A percentile compares a stretch with the other conserved stretches of the same genome.
phyloP scores from a whole-genome alignment of 2,329 filamentous ascomycete species.

The Botrytis elliptica region DNA sequence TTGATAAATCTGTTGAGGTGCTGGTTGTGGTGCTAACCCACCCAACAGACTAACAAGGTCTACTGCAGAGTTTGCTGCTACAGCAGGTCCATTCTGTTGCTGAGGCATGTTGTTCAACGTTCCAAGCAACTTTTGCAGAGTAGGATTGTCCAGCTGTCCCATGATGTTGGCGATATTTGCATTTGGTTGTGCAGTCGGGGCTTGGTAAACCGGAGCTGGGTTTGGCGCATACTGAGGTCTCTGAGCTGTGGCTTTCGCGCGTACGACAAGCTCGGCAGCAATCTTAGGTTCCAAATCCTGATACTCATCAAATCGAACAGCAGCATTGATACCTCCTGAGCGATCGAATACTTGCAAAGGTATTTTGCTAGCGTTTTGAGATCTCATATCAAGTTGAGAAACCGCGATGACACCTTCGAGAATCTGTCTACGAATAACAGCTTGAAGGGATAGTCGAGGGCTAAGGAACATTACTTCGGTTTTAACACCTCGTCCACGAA shows the following conservation, averaged over 20 bases:
- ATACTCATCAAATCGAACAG: conserved; percentile 82
- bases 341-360: conserved; percentile 84
- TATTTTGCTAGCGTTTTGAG: conserved; percentile 71
- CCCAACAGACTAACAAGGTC: conserved; percentile 38
- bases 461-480: conserved; percentile 79
- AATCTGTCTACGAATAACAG: conserved; percentile 81
- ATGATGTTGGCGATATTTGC: conserved; percentile 64
- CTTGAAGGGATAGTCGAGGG: conserved; percentile 71
- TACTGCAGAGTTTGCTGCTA: conserved; percentile 40
- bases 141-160: conserved; percentile 64
- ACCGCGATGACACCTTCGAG: conserved; percentile 87
- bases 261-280: conserved; percentile 76
- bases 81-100: conserved; percentile 31
- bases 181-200: conserved; percentile 39
- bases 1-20: conserved; percentile 29
- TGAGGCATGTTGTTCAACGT: conserved; percentile 46
- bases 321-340: conserved; percentile 66
- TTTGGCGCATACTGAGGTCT: conserved; percentile 34
- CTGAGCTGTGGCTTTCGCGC: conserved; percentile 58
- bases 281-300: conserved; percentile 74
- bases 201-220: conserved; percentile 37
- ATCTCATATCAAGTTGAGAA: conserved; percentile 68
- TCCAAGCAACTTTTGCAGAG: conserved; percentile 68
- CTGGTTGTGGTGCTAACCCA: conserved; percentile 30
- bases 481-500: conserved; percentile 68